Conservation (phyloP, 2,329 filamentous ascomycete species). For the Pseudogymnoascus sp. region DNA sequence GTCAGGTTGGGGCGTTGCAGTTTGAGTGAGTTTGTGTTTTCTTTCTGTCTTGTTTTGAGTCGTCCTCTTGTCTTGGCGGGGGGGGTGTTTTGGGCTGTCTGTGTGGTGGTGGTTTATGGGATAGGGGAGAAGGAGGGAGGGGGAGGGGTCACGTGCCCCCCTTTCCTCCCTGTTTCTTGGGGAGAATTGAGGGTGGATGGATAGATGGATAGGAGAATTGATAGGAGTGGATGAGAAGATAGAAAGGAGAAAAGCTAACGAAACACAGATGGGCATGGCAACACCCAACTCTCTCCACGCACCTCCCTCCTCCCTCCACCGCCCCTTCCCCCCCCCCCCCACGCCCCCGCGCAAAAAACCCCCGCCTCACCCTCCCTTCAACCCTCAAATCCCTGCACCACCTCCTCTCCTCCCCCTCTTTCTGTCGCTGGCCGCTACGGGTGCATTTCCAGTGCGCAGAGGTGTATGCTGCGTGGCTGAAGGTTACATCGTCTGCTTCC, state of each 20-base stretch:
- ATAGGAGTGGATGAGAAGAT: background rate
- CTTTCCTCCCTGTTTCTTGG: too few species aligned
- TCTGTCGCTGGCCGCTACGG: slow-evolving; percentile 72
- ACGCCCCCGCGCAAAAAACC: slow-evolving; percentile 42
- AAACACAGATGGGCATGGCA: slow-evolving; percentile 92
- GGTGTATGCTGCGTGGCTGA: slow-evolving; percentile 60
- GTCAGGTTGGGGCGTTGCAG: slow-evolving; percentile 77
- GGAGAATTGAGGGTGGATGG: background rate
- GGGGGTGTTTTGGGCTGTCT: background rate
- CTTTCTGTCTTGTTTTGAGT: background rate
- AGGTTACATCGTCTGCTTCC: too few species aligned
- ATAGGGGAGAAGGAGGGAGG: background rate
- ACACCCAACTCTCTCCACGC: slow-evolving; percentile 71
- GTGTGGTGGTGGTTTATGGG: background rate
- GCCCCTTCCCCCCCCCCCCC: slow-evolving; percentile 44
- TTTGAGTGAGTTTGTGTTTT: slow-evolving; percentile 70
- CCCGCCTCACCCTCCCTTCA: slow-evolving; percentile 53
- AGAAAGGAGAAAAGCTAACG: background rate
- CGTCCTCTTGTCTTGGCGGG: too few species aligned
- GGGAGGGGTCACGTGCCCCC: slow-evolving; percentile 8
- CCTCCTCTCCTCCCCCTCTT: slow-evolving; percentile 70
- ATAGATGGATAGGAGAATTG: background rate
- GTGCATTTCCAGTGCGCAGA: slow-evolving; percentile 71
- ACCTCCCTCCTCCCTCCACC: slow-evolving; percentile 60
- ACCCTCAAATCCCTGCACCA: slow-evolving; percentile 74